phyloP scores from a whole-genome alignment of 331 rosid species.

The Pyrus hybrid region DNA sequence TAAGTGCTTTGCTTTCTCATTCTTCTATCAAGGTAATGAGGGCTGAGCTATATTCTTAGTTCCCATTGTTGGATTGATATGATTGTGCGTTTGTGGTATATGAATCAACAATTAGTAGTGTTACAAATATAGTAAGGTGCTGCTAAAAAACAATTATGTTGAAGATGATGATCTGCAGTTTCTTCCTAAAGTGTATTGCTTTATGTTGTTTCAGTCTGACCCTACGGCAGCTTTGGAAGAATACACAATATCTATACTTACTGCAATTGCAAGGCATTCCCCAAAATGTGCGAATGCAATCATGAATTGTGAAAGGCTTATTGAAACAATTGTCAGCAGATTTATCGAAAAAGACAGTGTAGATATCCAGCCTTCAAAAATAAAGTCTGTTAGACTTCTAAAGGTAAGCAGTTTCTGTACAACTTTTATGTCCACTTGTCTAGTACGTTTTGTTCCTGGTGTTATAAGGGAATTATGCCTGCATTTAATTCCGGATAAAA shows the following conservation, averaged over 20 bases:
- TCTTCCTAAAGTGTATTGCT: slow-evolving; percentile 11
- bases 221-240: slow-evolving; percentile 68
- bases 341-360: slow-evolving; percentile 40
- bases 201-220: slow-evolving; percentile 60
- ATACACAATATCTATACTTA: slow-evolving; percentile 59
- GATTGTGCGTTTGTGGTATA: neutral
- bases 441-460: neutral
- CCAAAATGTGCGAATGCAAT: slow-evolving; percentile 76
- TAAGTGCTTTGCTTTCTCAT: neutral
- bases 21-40: neutral
- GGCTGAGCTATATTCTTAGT: neutral
- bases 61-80: neutral
- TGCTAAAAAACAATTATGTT: neutral
- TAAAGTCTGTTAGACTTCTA: slow-evolving; percentile 70
- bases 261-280: slow-evolving; percentile 90
- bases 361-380: slow-evolving; percentile 56
- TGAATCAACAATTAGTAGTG: neutral
- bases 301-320: slow-evolving; percentile 64
- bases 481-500: slow-evolving; percentile 10
- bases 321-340: slow-evolving; percentile 55
- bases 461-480: slow-evolving; percentile 1
- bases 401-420: slow-evolving; percentile 40
- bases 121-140: neutral
- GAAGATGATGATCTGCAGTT: neutral
- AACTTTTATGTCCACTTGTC: slow-evolving; percentile 6